Evolutionary conservation across 1,284 basidiomycete species (phyloP), one percentile per base, ranked within the genome.

Genomic region (Pseudozyma sp.): DNA sequence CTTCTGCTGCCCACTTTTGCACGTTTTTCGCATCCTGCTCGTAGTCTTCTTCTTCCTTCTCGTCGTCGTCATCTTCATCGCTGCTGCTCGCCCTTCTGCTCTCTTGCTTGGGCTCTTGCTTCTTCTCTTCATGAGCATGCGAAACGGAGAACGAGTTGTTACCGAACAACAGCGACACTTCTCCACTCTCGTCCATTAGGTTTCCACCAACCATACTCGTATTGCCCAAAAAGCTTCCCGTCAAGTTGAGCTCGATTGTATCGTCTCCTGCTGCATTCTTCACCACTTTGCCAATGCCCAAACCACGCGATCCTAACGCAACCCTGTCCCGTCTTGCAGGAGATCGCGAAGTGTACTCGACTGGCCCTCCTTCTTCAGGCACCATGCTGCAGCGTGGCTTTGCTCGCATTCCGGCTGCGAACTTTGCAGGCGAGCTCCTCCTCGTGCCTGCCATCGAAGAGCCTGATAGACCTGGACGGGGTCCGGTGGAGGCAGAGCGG

Each of bases 251-350:
- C 53, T 75, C 72, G 42, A 70, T 66, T 25, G 72, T 75, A 11
- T 67, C 63, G 12, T 75, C 71, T 2, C 71, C 71, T 12, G 62
- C 65, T 2, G 71, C 71, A 25, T 74, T 74, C 53, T 69, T 74
- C 38, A 69, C 59, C 12, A 74, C 54, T 13, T 56, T 39, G 3
- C 66, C 71, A 9, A 74, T 48, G 16, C 66, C 70, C 11, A 73
- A 50, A 1, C 57, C 60, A 35, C 57, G 54, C 14, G 45, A 36
- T 9, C 57, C 63, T 43, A 59, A 16, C 10, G 52, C 42, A 21
- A 59, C 58, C 34, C 50, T 49, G 34, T 36, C 59, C 19, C 14
- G 21, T 31, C 34, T 63, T 1, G 56, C 56, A 2, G 52, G 50
- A 13, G 59, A 52, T 14, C 47, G 47, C 1, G 62, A 50, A 50